Conservation (phyloP, 192 early-diverging fungal species). For the Linnemannia schmuckeri region DNA sequence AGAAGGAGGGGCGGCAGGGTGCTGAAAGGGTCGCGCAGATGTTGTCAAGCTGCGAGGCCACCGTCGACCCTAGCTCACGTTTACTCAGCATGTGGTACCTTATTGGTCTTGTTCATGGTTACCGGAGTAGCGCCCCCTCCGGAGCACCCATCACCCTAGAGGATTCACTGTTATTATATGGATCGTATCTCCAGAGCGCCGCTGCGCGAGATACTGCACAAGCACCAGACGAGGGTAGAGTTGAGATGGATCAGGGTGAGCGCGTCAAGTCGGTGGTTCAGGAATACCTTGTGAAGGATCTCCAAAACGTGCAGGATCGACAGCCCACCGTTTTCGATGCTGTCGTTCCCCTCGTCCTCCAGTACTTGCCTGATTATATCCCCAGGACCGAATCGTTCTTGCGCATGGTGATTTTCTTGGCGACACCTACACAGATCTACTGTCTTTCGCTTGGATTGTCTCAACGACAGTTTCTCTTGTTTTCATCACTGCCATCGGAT, state of each 20-base stretch:
- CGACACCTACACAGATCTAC: slow-evolving; percentile 67
- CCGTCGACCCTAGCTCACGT: slow-evolving; percentile 9
- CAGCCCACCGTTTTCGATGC: slow-evolving; percentile 59
- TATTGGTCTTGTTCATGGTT: slow-evolving; percentile 31
- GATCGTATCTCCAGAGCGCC: slow-evolving; percentile 57
- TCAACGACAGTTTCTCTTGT: slow-evolving; percentile 19
- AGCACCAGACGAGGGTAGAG: slow-evolving; percentile 28
- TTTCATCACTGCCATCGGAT: slow-evolving; percentile 13
- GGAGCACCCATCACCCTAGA: slow-evolving; percentile 44
- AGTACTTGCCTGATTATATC: slow-evolving; percentile 54
- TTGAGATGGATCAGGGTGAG: slow-evolving; percentile 26
- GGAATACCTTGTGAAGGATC: slow-evolving; percentile 58
- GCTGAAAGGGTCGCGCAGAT: slow-evolving; percentile 39
- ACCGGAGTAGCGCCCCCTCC: background rate
- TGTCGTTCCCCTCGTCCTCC: slow-evolving; percentile 48
- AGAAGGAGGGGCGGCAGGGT: slow-evolving; percentile 31
- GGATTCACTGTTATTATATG: slow-evolving; percentile 36
- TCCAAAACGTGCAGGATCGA: slow-evolving; percentile 61
- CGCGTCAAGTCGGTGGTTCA: slow-evolving; percentile 10
- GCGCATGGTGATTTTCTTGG: slow-evolving; percentile 53
- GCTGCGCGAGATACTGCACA: slow-evolving; percentile 16
- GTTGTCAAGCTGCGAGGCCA: slow-evolving; percentile 30
- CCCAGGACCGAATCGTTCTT: slow-evolving; percentile 52
- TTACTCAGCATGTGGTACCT: slow-evolving; percentile 50
- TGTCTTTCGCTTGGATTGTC: slow-evolving; percentile 39